Conservation (phyloP, 306 rosid species). For the Betula pendula region DNA sequence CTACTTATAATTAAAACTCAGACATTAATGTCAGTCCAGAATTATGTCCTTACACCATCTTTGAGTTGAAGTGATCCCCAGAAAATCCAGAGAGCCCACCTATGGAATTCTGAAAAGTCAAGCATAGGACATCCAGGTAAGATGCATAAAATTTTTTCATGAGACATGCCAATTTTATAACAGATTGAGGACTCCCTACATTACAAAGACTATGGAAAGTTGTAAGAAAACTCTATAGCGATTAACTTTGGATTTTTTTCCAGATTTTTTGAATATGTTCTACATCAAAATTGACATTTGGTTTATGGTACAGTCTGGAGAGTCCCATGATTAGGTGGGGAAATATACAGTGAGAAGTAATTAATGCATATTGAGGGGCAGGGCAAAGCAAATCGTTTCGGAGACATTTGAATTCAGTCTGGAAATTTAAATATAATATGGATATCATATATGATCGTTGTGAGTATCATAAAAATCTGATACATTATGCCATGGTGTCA, state of each 20-base stretch:
- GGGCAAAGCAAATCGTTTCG: background rate
- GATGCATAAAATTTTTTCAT: background rate
- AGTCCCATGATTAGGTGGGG: background rate
- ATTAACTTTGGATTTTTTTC: background rate
- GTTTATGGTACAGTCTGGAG: background rate
- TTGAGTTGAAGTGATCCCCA: slow-evolving; percentile 80
- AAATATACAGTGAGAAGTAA: background rate
- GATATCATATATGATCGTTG: background rate
- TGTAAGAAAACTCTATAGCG: background rate
- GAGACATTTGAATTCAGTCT: background rate
- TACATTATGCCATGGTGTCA: background rate
- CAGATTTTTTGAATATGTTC: background rate
- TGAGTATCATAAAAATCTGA: background rate
- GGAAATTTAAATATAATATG: background rate
- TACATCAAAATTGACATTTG: background rate
- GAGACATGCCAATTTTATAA: background rate
- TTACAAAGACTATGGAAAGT: background rate
- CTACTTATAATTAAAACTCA: background rate
- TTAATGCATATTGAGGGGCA: background rate
- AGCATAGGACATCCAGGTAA: background rate
- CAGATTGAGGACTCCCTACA: background rate
- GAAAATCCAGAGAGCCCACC: slow-evolving; percentile 89
- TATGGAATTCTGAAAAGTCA: slow-evolving; percentile 72
- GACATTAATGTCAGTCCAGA: background rate
- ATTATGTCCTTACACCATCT: slow-evolving; percentile 53